Evolutionary conservation across 345 rosid species (phyloP).

Genomic region (Syzygium aqueum): DNA sequence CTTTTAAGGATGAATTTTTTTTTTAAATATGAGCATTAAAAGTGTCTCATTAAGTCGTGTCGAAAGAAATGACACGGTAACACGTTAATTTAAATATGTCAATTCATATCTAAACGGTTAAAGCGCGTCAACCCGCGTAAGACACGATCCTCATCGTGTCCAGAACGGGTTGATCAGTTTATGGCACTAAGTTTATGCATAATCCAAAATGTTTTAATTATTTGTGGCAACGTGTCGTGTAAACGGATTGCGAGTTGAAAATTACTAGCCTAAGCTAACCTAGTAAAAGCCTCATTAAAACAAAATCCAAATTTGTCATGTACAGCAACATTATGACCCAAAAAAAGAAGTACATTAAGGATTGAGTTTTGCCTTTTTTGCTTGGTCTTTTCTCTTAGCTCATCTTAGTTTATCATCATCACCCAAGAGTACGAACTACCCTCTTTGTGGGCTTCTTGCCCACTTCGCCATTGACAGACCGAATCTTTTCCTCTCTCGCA

Average conservation of each 20-base stretch:
- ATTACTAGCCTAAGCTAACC: not conserved
- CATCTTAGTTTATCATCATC: not conserved
- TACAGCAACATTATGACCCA: not conserved
- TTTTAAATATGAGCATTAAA: not conserved
- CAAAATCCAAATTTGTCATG: not conserved
- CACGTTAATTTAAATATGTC: not conserved
- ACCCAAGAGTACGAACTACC: not conserved
- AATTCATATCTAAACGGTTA: not conserved
- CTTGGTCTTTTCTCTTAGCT: not conserved
- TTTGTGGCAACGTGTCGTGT: not conserved
- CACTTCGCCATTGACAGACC: not conserved
- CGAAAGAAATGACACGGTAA: not conserved
- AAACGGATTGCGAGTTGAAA: not conserved
- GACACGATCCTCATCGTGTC: not conserved
- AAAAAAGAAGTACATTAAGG: not conserved
- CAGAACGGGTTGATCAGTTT: not conserved
- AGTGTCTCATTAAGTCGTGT: not conserved
- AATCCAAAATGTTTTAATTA: not conserved
- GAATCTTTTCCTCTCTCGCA: not conserved
- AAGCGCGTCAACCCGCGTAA: accelerated
- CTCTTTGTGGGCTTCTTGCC: not conserved
- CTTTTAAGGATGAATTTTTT: not conserved
- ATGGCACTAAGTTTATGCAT: not conserved
- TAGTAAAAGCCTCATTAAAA: not conserved
- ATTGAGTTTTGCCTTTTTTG: not conserved